Evolutionary conservation across 1,139 yeast species (phyloP), one percentile per base, ranked within the genome.

Genomic region (Suhomyces bribrorum): DNA sequence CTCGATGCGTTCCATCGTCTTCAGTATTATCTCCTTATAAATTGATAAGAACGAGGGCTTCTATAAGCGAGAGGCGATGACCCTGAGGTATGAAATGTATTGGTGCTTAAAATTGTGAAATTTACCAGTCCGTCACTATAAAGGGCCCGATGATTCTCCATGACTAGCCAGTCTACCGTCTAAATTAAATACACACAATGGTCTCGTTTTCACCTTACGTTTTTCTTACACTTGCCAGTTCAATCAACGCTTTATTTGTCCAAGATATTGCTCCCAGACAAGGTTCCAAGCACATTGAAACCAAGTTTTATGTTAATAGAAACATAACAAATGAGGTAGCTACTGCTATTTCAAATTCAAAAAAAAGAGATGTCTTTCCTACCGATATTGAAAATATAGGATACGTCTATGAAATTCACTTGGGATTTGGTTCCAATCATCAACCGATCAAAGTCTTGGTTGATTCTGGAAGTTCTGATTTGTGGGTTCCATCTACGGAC

Each of bases 381-480:
- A 1, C 29, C 3, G 5, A 20, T 11, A 24, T 37, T 11, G 9
- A 17, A 5, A 28, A 38, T 20, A 34, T 8, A 2, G 12, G 5
- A 9, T 23, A n/a, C 7, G 14, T 14, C 12, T 38, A 47, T 32
- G 29, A 38, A 14, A 39, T 40, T 12, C 27, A 39, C 14, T 27
- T 47, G 25, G 22, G 26, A 12, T 11, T 46, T 7, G 53, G 51
- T 12, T 46, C 53, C 11, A 31, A 43, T 31, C 27, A 38, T 7
- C 47, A 49, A 32, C 17, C 22, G n/a, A 16, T 44, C 2, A 29
- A 34, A 13, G 50, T 48, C 1, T 35, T 34, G 8, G 36, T 56
- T 14, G 59, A 55, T 40, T 54, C 61, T 4, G 59, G 59, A 9
- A 48, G 54, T 23, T 49, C 58, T n/a, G 58, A 56, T 34, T 46